These are phyloP conservation scores for Coccomyxa sp. DNA, from an alignment of 139 green algal species.

Conservation along the genomic window DNA sequence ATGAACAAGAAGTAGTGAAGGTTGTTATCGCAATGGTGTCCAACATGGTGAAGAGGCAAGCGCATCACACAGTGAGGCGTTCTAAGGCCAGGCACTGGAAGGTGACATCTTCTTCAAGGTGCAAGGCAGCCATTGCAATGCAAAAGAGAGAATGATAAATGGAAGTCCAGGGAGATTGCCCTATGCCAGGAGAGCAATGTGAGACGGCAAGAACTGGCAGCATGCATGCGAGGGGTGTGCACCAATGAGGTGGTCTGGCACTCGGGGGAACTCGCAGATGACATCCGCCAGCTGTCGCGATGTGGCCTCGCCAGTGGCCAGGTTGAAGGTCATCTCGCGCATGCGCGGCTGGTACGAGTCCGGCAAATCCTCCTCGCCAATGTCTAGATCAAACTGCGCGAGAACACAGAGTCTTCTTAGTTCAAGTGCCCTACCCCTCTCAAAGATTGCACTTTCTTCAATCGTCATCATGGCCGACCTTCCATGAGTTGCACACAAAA, in stretches of 20 bases:
- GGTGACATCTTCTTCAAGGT: no score
- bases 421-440: no score
- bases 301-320: slow-evolving; percentile 27
- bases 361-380: background rate
- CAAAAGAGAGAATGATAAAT: no score
- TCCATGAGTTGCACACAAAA: slow-evolving; percentile 5
- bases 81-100: no score
- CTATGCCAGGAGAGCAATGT: no score
- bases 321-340: slow-evolving; percentile 46
- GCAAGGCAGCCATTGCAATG: no score
- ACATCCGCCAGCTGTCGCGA: slow-evolving; percentile 19
- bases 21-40: no score
- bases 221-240: background rate
- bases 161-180: no score
- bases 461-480: no score
- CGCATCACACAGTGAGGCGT: no score
- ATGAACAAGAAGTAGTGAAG: background rate
- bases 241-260: background rate
- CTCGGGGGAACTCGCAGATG: slow-evolving; percentile 55
- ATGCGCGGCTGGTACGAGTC: slow-evolving; percentile 16
- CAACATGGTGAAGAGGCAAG: no score
- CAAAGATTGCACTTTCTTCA: no score
- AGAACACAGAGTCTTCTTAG: slow-evolving; percentile 1
- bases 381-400: slow-evolving; percentile 40
- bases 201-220: background rate